phyloP scores from a whole-genome alignment of 257 asterid genomes.

The Forsythia viridissima region DNA sequence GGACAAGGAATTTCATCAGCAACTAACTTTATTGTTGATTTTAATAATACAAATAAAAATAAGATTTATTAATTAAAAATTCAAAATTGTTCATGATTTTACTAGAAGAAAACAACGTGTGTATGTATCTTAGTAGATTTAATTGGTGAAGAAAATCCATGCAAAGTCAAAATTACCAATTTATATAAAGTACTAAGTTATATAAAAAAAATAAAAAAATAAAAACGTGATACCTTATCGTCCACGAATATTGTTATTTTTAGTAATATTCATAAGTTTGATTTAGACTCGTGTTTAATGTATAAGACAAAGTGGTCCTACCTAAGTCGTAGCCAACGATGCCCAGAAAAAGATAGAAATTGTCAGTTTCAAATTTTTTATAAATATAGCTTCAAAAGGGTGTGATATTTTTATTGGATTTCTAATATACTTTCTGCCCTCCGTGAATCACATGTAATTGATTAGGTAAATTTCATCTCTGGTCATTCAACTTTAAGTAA shows the following conservation, averaged over 20 bases:
- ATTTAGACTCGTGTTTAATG: conserved; percentile 35
- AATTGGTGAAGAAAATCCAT: conserved; percentile 33
- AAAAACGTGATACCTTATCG: conserved; percentile 36
- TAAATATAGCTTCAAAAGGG: background rate
- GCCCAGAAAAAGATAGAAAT: conserved; percentile 8
- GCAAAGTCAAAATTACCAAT: conserved; percentile 26
- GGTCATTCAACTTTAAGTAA: background rate
- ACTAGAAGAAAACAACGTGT: too few relatives aligned
- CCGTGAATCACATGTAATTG: background rate
- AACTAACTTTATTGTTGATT: too few relatives aligned
- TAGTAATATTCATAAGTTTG: conserved; percentile 14
- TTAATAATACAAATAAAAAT: too few relatives aligned
- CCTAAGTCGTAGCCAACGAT: conserved; percentile 19
- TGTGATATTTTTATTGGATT: background rate
- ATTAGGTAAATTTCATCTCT: background rate
- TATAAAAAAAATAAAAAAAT: background rate
- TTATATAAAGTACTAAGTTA: background rate
- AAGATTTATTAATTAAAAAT: too few relatives aligned
- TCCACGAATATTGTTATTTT: conserved; percentile 30
- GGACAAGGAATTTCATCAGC: too few relatives aligned
- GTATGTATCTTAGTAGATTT: conserved; percentile 24
- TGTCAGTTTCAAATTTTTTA: conserved; percentile 7
- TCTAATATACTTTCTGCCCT: background rate
- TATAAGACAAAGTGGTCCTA: conserved; percentile 24
- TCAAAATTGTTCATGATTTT: too few relatives aligned